phyloP scores from a whole-genome alignment of 208 protist species.

The Wallacemonas sp. region DNA sequence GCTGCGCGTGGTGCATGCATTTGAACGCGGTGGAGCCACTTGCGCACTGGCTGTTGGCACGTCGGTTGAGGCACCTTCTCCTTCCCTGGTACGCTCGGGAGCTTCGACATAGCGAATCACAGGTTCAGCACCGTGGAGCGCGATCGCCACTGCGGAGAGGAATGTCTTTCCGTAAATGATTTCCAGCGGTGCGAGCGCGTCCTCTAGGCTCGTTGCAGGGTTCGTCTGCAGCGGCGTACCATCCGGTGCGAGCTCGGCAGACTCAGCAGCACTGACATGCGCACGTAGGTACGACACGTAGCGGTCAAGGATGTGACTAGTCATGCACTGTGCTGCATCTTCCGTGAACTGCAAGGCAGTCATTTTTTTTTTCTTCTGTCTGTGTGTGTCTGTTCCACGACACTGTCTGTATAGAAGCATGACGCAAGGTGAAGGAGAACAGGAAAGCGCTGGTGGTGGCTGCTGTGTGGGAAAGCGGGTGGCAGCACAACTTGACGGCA shows the following conservation, averaged over 20 bases:
- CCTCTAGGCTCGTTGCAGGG: conserved; percentile 34
- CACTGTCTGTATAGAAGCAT: no score
- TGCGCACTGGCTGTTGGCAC: not conserved
- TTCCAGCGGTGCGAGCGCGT: conserved; percentile 70
- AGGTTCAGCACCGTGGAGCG: conserved; percentile 62
- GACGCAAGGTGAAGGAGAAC: no score
- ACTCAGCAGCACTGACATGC: not conserved
- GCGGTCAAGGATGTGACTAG: conserved; percentile 11
- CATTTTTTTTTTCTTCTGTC: no score
- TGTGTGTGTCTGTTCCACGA: no score
- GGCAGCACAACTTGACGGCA: no score
- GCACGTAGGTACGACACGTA: conserved; percentile 1
- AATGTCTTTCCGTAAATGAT: conserved; percentile 77
- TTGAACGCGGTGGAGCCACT: conserved; percentile 30
- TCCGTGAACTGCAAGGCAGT: not conserved
- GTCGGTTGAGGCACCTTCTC: not conserved
- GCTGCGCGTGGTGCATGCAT: no score
- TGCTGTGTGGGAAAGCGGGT: no score
- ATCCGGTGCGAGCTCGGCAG: not conserved
- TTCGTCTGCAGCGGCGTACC: not conserved
- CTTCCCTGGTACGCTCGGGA: not conserved
- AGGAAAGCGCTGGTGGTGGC: no score
- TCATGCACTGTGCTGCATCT: conserved; percentile 11
- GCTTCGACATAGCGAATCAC: conserved; percentile 65
- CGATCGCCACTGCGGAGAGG: conserved; percentile 73